Conservation (phyloP, 2,329 filamentous ascomycete genomes). For the Ophiocordyceps robertsii region DNA sequence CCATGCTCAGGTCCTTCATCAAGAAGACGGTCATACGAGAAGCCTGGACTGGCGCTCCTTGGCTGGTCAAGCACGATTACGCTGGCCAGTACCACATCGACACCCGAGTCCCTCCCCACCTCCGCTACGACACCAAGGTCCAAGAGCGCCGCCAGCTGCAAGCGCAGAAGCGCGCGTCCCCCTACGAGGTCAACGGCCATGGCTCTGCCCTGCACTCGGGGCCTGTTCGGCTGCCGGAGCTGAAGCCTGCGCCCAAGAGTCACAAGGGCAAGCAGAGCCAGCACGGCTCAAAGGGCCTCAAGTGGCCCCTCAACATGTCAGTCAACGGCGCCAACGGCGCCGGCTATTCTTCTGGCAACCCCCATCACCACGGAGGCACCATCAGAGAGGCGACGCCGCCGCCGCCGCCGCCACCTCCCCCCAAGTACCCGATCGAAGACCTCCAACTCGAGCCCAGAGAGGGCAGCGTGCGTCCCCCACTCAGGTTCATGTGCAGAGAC, state of each 20-base stretch:
- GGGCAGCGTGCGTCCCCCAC: slow-evolving; percentile 51
- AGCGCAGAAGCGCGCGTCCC: slow-evolving; percentile 47
- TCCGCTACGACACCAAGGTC: slow-evolving; percentile 69
- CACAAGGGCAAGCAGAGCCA: slow-evolving; percentile 44
- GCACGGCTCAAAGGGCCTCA: slow-evolving; percentile 29
- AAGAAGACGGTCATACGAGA: slow-evolving; percentile 90
- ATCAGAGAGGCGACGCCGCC: slow-evolving; percentile 25
- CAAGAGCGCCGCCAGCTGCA: slow-evolving; percentile 63
- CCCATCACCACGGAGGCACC: slow-evolving; percentile 19
- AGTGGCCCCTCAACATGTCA: slow-evolving; percentile 17
- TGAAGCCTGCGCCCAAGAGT: slow-evolving; percentile 61
- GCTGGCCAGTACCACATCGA: slow-evolving; percentile 77
- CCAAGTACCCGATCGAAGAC: slow-evolving; percentile 95
- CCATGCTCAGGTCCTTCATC: slow-evolving; percentile 84
- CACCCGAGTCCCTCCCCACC: slow-evolving; percentile 69
- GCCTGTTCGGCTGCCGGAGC: slow-evolving; percentile 50
- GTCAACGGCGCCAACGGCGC: slow-evolving; percentile 29
- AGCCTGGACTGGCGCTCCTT: slow-evolving; percentile 90
- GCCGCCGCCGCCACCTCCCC: slow-evolving; percentile 52
- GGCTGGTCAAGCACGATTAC: slow-evolving; percentile 81
- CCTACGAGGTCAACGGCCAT: slow-evolving; percentile 29
- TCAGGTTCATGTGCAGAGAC: slow-evolving; percentile 66
- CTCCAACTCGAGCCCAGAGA: slow-evolving; percentile 63
- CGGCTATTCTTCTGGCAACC: slow-evolving; percentile 28
- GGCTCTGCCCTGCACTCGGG: slow-evolving; percentile 22